Base-by-base conservation (phyloP, 345 rosid genomes). In the Nephelium lappaceum region DNA sequence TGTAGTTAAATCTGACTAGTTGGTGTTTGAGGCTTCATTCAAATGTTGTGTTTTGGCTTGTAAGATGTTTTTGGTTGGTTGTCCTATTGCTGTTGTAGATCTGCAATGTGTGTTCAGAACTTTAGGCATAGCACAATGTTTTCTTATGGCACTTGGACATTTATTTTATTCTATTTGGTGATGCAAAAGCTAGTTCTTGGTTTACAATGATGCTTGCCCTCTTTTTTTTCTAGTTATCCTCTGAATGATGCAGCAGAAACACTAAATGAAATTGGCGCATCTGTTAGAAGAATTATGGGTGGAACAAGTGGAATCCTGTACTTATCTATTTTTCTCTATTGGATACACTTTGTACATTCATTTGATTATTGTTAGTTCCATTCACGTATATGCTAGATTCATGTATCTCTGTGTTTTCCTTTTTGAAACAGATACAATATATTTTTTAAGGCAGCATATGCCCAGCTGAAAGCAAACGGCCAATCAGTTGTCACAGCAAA, bases 241-340 rank as follows among this genome's bases (percentile, higher is more conserved):
- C 89, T 93, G 80, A 93, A 93, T 65, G 95, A 95, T 87, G 93
- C 92, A 72, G 91, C 93, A 0, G 99, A 95, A 87, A 95, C 98
- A 67, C 86, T 93, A 51, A 89, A 89, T 67, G 97, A 95, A 83
- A 95, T 95, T 77, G 97, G 97, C 75, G 88, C 92, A 78, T 87
- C 99, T 64, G 78, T 93, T 81, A 87, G 87, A 83, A 90, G 91
- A 88, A 94, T 88, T 67, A 93, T 93, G 99, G 99, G 99, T 77
- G 99, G 99, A 31, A 95, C 99, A 73, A 93, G 99, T 68, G 99
- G 99, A 78, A 92, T 96, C 67, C 55, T 96, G 99, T 93, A 93
- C 45, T 18, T 70, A 77, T 57, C 57, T 72, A 69, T 57, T 71
- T 79, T 55, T 78, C 8, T 72, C 23, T 72, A 38, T 55, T 51